Evolutionary conservation across 1,284 basidiomycete genomes (phyloP).

Genomic region (Trichosporon sp.): DNA sequence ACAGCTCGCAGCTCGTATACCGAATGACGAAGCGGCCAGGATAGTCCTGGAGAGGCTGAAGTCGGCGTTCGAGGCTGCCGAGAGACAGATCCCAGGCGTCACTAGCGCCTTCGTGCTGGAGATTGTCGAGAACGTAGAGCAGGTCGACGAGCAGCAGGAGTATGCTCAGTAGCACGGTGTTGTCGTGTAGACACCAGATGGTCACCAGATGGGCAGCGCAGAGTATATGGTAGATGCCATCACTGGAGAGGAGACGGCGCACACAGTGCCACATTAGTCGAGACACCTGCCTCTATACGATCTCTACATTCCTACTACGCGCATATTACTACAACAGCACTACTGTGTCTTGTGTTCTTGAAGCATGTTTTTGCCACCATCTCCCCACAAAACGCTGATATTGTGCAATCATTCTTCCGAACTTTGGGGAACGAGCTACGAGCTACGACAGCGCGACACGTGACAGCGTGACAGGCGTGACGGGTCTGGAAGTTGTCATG

Average conservation of each 20-base stretch:
- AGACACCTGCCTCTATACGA: background rate
- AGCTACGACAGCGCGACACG: background rate
- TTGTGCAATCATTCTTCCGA: background rate
- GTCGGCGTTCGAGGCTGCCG: conserved; percentile 83
- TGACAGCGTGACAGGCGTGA: background rate
- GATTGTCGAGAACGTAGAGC: conserved; percentile 52
- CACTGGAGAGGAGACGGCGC: background rate
- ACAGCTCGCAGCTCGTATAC: conserved; percentile 80
- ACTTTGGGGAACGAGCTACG: background rate
- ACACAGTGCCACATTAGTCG: background rate
- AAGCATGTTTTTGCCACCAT: background rate
- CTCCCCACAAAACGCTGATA: too few species aligned
- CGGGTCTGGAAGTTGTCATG: background rate
- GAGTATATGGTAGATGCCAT: background rate
- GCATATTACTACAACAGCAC: background rate
- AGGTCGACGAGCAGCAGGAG: conserved; percentile 37
- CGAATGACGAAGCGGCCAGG: conserved; percentile 77
- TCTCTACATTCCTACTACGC: background rate
- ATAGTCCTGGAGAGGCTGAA: conserved; percentile 75
- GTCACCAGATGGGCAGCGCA: background rate
- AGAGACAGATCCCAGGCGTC: conserved; percentile 59
- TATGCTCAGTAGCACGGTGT: background rate
- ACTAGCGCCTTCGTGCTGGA: conserved; percentile 51
- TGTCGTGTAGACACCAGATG: too few species aligned
- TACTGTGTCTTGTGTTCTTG: too few species aligned